Base-by-base conservation (phyloP, 257 asterid genomes). In the Solanum etuberosum region DNA sequence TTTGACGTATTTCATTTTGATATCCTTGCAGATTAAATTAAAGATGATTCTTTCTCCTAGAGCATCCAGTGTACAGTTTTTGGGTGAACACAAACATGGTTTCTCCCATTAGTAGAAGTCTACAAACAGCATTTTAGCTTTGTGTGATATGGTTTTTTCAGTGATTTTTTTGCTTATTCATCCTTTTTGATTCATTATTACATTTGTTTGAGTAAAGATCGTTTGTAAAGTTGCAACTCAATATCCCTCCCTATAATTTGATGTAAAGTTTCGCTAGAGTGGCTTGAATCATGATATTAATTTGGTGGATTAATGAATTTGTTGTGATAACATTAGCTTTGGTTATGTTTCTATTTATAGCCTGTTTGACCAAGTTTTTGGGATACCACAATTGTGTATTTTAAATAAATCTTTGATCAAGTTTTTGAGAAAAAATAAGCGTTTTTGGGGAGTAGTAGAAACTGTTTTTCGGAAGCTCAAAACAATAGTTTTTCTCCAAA, bases 141-240 rank as follows among this genome's bases (percentile, higher is more conserved):
- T 81, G 25, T 15, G 38, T 59, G 83, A 12, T 42, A 51, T 34
- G 23, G 3, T 84, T 87, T 31, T 70, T 32, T 46, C 43, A 29
- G 11, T 31, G 43, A 48, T 35, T 57, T 21, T 20, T 80, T 68
- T 73, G 32, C 15, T 7, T 67, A 3, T 54, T 78, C 48, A 11
- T 34, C 29, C 6, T 13, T 34, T 8, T 85, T 71, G 13, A 27
- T 43, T 23, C 68, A 81, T 27, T 72, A 34, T 74, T 70, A 63
- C 85, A 43, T 72, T 48, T 48, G 83, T 37, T 70, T 59, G 25
- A 29, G 46, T 42, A 59, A 80, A 48, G 81, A 87, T 78, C 87
- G 87, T 73, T 57, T 89, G 86, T 80, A 71, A 85, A 83, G 86
- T 71, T 70, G 85, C 31, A 31, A 81, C 25, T 29, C 85, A 48